These are phyloP conservation scores for Trametes elegans DNA, from an alignment of 768 basidiomycete species.

Conservation along the genomic window DNA sequence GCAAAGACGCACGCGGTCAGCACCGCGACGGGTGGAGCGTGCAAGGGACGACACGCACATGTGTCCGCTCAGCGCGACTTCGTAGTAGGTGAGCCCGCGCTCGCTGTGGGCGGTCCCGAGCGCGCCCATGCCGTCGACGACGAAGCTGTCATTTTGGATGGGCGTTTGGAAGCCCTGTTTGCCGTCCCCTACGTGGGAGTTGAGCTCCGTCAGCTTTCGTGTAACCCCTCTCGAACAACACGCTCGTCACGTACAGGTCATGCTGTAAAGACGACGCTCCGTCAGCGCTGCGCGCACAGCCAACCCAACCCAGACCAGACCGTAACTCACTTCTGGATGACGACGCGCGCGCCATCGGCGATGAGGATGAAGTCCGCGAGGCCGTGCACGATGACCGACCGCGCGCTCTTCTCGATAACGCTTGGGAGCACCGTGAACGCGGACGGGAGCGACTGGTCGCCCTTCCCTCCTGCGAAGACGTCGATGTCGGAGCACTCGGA, in stretches of 20 bases:
- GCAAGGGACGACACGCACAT: slow-evolving; percentile 44
- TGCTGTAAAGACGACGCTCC: slow-evolving; percentile 24
- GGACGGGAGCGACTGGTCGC: slow-evolving; percentile 58
- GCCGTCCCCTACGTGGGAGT: slow-evolving; percentile 51
- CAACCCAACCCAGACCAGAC: background rate
- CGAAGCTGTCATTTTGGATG: slow-evolving; percentile 61
- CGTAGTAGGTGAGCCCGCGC: slow-evolving; percentile 64
- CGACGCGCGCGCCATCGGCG: slow-evolving; percentile 53
- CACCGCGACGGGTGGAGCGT: too few relatives aligned
- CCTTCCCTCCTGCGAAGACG: slow-evolving; percentile 58
- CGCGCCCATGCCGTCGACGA: slow-evolving; percentile 69
- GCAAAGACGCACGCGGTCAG: background rate
- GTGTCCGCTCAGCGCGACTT: slow-evolving; percentile 69
- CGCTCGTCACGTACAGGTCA: slow-evolving; percentile 37
- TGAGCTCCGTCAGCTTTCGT: background rate
- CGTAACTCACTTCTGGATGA: slow-evolving; percentile 40
- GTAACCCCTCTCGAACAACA: background rate
- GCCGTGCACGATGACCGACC: slow-evolving; percentile 70
- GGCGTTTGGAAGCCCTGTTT: slow-evolving; percentile 73
- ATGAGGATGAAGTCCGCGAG: slow-evolving; percentile 73
- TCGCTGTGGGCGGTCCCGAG: slow-evolving; percentile 65
- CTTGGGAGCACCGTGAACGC: slow-evolving; percentile 65
- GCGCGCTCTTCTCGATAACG: slow-evolving; percentile 72
- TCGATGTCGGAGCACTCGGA: slow-evolving; percentile 55
- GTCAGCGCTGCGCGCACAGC: slow-evolving; percentile 27